Evolutionary conservation across 179 eudicot genomes (phyloP), one percentile per base, ranked within the genome.

Genomic region (Amaranthus tricolor): DNA sequence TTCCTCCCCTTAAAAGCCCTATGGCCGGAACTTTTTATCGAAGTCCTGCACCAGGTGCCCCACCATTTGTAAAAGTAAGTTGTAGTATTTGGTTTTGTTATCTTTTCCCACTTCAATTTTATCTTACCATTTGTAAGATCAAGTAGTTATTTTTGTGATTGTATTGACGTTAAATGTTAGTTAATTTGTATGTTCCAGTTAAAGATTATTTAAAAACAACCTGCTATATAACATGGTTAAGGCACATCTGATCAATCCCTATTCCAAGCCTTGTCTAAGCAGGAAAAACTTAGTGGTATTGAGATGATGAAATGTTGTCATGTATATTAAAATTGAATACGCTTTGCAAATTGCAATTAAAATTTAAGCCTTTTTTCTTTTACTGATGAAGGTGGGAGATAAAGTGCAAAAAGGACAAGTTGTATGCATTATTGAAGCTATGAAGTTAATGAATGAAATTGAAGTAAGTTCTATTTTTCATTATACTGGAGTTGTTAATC

Each of bases 11-110:
- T n/a, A 91, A 88, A 71, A 87, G 93, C 74, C 99, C 99, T 62
- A 93, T 93, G 99, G 90, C 99, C 48, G 99, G 99, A 57, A 92
- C 95, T 69, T 93, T 95, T 74, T 95, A 95, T 72, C 84, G 97
- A 44, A 76, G 86, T 79, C 95, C 99, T 12, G 91, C 89, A 57
- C 99, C 99, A 40, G 91, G 93, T 52, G 87, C 86, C 61, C 91
- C 97, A 24, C 69, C 92, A 48, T 95, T 95, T 76, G 93, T 93
- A 24, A 86, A 93, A 93, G 99, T 95, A 72, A 71, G 15, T 63
- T 5, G 21, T 48, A 40, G 17, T 48, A 19, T 13, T 31, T 62
- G 10, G 57, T 49, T 17, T 31, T 31, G 40, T 31, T 31, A 31
- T 31, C 40, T 31, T 31, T 4, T 31, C 40, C 40, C 40, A 31